Base-by-base conservation (phyloP, 225 moss, liverwort and hornwort species). In the Climacium dendroides region DNA sequence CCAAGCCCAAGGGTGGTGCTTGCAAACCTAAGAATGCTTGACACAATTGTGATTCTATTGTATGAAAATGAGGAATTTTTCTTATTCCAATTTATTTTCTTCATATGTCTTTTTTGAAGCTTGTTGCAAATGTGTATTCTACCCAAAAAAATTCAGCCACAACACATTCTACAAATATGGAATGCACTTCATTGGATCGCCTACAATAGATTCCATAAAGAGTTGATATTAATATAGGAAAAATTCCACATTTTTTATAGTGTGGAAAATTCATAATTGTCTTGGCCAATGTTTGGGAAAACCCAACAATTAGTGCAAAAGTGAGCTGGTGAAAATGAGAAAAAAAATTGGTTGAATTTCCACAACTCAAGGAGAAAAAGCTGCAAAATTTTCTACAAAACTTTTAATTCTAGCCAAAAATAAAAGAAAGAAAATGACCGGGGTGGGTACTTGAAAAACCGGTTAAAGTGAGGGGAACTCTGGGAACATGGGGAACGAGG, bases 141-240 rank as follows among this genome's bases (percentile, higher is more conserved):
- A 69, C 4, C 0, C 4, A 2, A 69, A 13, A 24, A 20, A 0
- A 6, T 0, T 22, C 2, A 7, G 0, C 37, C 1, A 67, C 13
- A 67, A 10, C 3, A 19, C 24, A 39, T 69, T 39, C 69, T 0
- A 37, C 67, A 22, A n/a, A 13, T 23, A 7, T 14, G 24, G 13
- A 69, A 39, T 23, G 4, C 13, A 39, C 39, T 69, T 67, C 4
- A 5, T 14, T 43, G 2, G 11, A 50, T 34, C 43, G 16, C 1
- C 20, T 20, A 20, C 5, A 50, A 50, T 7, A 20, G 7, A 34
- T 50, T 52, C 30, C 2, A n/a, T n/a, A 32, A 20, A 34, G 5
- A 34, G 1, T 34, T 52, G 30, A 34, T 50, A 34, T 13, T 8
- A 19, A 12, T 32, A 34, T 34, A 32, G 2, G 20, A 50, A 48